Conservation (phyloP, 106 monocot species). For the Acorus calamus region DNA sequence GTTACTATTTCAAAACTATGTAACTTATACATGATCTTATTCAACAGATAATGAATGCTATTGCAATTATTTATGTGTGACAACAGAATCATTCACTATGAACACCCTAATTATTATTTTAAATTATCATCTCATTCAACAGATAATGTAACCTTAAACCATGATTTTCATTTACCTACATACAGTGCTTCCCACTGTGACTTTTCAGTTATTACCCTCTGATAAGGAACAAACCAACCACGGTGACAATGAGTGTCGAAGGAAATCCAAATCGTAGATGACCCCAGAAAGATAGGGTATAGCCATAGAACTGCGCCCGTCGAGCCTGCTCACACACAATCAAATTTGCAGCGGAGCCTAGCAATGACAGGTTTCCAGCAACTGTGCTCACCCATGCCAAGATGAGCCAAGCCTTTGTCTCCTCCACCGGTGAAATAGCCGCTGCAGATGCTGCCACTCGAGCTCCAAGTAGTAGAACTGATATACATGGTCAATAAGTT, state of each 20-base stretch:
- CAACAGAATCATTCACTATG: too few relatives aligned
- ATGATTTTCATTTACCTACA: too few relatives aligned
- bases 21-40: too few relatives aligned
- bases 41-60: too few relatives aligned
- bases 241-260: conserved; percentile 44
- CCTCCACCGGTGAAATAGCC: conserved; percentile 31
- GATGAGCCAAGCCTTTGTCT: conserved; percentile 54
- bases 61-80: too few relatives aligned
- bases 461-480: conserved; percentile 64
- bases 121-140: too few relatives aligned
- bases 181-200: not conserved
- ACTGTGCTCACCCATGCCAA: conserved; percentile 75
- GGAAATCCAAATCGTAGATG: conserved; percentile 58
- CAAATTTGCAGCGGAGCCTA: conserved; percentile 73
- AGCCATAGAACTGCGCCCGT: conserved; percentile 26
- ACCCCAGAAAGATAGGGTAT: conserved; percentile 47
- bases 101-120: too few relatives aligned
- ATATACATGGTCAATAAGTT: not conserved
- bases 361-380: conserved; percentile 59
- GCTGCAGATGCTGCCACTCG: conserved; percentile 65
- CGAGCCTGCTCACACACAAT: conserved; percentile 71
- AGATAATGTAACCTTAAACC: too few relatives aligned
- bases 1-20: too few relatives aligned
- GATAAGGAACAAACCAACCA: conserved; percentile 42
- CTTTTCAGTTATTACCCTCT: conserved; percentile 5